Conservation (phyloP, 139 green algal genomes). For the Chlorella sp. region DNA sequence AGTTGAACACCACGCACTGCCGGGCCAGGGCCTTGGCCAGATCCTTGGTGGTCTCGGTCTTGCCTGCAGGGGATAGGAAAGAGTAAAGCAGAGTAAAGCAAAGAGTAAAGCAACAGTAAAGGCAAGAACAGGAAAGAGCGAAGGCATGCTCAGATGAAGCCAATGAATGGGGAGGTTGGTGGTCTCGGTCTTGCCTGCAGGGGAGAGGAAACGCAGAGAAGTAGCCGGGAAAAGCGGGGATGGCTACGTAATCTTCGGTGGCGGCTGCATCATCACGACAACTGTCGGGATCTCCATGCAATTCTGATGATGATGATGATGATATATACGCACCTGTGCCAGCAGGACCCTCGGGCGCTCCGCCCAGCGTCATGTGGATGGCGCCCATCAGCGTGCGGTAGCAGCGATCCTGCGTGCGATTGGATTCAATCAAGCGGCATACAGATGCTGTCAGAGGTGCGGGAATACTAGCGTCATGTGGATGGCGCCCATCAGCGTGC, state of each 20-base stretch:
- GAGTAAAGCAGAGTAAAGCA: too few relatives aligned
- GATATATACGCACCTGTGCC: slow-evolving; percentile 1
- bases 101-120: too few relatives aligned
- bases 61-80: slow-evolving; percentile 31
- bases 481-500: not conserved
- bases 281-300: too few relatives aligned
- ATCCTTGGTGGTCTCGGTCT: slow-evolving; percentile 64
- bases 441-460: too few relatives aligned
- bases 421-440: too few relatives aligned
- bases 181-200: slow-evolving; percentile 52
- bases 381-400: slow-evolving; percentile 50
- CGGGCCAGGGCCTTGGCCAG: slow-evolving; percentile 59
- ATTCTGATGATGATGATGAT: not conserved
- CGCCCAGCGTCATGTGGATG: slow-evolving; percentile 48
- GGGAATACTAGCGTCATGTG: too few relatives aligned
- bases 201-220: slow-evolving; percentile 9
- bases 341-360: slow-evolving; percentile 40
- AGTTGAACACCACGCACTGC: slow-evolving; percentile 69
- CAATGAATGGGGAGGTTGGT: too few relatives aligned
- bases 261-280: too few relatives aligned
- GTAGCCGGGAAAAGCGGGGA: not conserved
- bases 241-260: not conserved
- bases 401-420: slow-evolving; percentile 24
- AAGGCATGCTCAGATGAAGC: too few relatives aligned
- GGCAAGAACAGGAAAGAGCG: too few relatives aligned